A percentile compares a stretch with the other conserved stretches of the same genome.
phyloP scores from a whole-genome alignment of 106 monocot species.

The Allium fistulosum region DNA sequence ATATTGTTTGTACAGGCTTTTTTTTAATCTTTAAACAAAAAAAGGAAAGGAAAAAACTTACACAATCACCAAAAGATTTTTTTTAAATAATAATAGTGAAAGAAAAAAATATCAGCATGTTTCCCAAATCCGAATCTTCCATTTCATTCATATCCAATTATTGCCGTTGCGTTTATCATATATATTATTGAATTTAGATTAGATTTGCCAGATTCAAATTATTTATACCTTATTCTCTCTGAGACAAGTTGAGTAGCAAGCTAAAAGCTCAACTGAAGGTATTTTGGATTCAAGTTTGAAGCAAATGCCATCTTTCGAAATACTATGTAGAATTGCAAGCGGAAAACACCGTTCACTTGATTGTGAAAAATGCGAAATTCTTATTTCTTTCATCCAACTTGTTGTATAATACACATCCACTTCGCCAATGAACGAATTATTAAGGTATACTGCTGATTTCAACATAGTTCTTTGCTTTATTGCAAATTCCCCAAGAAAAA shows the following conservation, averaged over 20 bases:
- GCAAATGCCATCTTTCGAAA: conserved; percentile 41
- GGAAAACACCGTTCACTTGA: conserved; percentile 19
- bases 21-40: too few species aligned
- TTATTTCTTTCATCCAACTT: conserved; percentile 16
- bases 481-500: neutral
- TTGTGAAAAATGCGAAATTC: conserved; percentile 19
- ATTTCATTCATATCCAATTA: too few species aligned
- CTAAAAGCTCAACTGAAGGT: conserved; percentile 30
- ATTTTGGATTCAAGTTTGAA: conserved; percentile 77
- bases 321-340: conserved; percentile 68
- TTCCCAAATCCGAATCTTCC: too few species aligned
- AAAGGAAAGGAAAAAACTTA: too few species aligned
- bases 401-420: conserved; percentile 48
- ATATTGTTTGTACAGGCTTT: too few species aligned
- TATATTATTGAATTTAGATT: too few species aligned
- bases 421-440: conserved; percentile 55
- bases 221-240: conserved; percentile 88
- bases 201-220: neutral
- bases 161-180: too few species aligned
- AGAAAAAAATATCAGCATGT: too few species aligned
- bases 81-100: too few species aligned
- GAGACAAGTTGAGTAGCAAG: conserved; percentile 71
- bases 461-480: conserved; percentile 23
- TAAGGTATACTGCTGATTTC: conserved; percentile 64
- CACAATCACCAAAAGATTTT: too few species aligned